Evolutionary conservation across 108 stramenopile species (phyloP).

Genomic region (Aureococcus anophagefferens): DNA sequence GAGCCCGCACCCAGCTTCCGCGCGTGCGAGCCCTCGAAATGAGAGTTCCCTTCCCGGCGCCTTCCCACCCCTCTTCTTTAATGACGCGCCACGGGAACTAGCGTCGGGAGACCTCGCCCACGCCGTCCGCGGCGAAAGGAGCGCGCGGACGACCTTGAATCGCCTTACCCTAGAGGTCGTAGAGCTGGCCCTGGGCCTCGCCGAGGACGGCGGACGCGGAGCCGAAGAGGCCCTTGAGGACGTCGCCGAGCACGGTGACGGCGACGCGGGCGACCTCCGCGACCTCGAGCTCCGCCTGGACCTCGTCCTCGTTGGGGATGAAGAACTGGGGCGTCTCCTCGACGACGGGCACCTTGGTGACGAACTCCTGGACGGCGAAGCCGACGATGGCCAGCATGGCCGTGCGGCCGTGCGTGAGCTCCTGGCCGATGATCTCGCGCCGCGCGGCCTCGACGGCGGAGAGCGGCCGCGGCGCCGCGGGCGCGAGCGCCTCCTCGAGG

Average conservation of each 20-base stretch:
- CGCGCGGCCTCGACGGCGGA: background rate
- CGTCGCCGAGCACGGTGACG: background rate
- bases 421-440: constrained; percentile 54
- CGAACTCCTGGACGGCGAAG: constrained; percentile 72
- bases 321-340: constrained; percentile 70
- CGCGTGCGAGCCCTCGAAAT: too few species aligned
- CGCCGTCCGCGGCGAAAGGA: too few species aligned
- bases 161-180: too few species aligned
- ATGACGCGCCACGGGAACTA: too few species aligned
- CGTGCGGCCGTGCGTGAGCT: constrained; percentile 75
- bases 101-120: too few species aligned
- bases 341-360: constrained; percentile 62
- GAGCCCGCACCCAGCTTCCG: too few species aligned
- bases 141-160: too few species aligned
- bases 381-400: constrained; percentile 83
- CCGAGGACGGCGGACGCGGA: too few species aligned
- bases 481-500: constrained; percentile 47
- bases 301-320: background rate
- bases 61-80: too few species aligned
- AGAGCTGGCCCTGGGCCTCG: too few species aligned
- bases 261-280: background rate
- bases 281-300: background rate
- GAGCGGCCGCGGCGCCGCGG: background rate
- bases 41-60: too few species aligned
- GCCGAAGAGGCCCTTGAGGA: background rate